Evolutionary conservation across 305 asterid genomes (phyloP).

Genomic region (Ilex paraguariensis): DNA sequence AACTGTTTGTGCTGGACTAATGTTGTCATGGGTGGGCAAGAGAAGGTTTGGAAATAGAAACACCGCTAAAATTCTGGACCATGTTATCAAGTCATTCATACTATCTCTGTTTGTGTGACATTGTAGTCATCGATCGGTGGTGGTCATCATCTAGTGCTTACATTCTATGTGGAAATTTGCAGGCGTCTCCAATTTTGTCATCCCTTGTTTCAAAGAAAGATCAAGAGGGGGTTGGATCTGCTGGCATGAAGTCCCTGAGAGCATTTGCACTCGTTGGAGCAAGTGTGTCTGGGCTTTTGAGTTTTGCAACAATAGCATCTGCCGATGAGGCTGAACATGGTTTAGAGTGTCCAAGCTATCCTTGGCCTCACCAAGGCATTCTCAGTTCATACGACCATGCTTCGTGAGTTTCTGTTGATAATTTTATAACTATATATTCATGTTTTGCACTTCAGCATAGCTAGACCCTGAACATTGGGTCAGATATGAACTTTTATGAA

Average conservation of each 20-base stretch:
- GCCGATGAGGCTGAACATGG: constrained; percentile 94
- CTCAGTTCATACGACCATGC: constrained; percentile 84
- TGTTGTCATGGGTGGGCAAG: too few species aligned
- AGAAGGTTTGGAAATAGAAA: too few species aligned
- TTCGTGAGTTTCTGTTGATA: constrained; percentile 48
- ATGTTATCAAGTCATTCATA: too few species aligned
- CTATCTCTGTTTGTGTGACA: neutral
- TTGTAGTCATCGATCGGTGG: neutral
- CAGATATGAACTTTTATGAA: too few species aligned
- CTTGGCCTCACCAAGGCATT: constrained; percentile 87
- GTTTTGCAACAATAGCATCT: constrained; percentile 61
- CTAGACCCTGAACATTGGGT: too few species aligned
- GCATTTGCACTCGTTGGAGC: constrained; percentile 69
- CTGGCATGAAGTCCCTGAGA: constrained; percentile 49
- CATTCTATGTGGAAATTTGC: constrained; percentile 1
- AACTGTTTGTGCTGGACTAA: too few species aligned
- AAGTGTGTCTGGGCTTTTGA: constrained; percentile 65
- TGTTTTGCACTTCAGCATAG: too few species aligned
- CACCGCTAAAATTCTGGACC: too few species aligned
- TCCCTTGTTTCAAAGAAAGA: constrained; percentile 47
- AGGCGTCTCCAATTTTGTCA: constrained; percentile 50
- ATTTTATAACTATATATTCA: neutral
- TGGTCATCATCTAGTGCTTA: constrained; percentile 7
- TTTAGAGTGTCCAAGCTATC: constrained; percentile 57
- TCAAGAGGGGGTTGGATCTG: constrained; percentile 44